These are phyloP conservation scores for Aspergillus amoenus DNA, from an alignment of 2,329 filamentous ascomycete species.

Conservation along the genomic window DNA sequence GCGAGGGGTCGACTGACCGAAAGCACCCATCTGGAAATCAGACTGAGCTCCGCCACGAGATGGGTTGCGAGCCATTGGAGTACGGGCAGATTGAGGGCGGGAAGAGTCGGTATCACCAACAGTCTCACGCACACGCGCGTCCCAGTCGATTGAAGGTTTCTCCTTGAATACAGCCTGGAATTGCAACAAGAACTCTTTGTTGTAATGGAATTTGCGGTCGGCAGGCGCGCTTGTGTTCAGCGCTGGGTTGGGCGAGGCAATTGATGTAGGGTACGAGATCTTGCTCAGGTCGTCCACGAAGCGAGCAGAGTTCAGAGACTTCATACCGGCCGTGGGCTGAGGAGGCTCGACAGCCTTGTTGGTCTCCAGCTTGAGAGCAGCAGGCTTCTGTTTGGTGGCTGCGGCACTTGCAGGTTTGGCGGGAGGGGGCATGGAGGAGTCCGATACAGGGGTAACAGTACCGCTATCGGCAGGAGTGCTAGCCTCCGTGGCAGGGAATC, in stretches of 20 bases:
- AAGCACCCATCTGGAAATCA: conserved; percentile 68
- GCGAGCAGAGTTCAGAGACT: conserved; percentile 86
- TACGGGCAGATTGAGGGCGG: conserved; percentile 57
- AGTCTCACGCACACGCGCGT: conserved; percentile 79
- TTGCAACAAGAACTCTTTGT: conserved; percentile 91
- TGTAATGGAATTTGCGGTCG: conserved; percentile 86
- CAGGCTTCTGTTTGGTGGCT: conserved; percentile 74
- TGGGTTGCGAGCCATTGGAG: conserved; percentile 51
- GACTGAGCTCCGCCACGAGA: conserved; percentile 53
- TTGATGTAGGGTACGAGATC: conserved; percentile 77
- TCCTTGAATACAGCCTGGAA: conserved; percentile 96
- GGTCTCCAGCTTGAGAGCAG: conserved; percentile 83
- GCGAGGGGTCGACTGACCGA: conserved; percentile 50
- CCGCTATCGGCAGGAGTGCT: conserved; percentile 47
- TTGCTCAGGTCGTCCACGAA: conserved; percentile 79
- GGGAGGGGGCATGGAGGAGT: conserved; percentile 48
- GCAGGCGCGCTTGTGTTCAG: conserved; percentile 73
- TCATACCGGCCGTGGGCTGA: conserved; percentile 90
- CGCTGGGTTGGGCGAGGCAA: conserved; percentile 87
- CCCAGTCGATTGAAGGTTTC: conserved; percentile 92
- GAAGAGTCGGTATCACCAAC: conserved; percentile 73
- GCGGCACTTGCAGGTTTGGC: conserved; percentile 57
- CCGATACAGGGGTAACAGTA: conserved; percentile 47
- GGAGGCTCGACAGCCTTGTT: conserved; percentile 85
- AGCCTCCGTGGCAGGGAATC: conserved; percentile 34